Conservation (phyloP, 2,329 filamentous ascomycete species). For the Aspergillus sp. region DNA sequence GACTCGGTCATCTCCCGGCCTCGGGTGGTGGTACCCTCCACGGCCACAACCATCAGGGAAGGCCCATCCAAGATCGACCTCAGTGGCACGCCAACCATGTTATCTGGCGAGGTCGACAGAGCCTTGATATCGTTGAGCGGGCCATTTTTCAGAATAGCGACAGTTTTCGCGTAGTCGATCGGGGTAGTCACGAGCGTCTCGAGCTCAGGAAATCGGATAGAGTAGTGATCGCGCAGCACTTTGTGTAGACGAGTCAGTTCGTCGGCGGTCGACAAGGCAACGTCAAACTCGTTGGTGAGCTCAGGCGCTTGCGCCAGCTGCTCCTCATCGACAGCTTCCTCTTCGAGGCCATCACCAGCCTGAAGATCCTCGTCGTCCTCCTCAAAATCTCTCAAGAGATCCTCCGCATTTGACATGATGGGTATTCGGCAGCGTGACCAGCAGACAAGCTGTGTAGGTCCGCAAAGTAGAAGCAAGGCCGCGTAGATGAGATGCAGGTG, state of each 20-base stretch:
- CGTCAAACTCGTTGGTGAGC: constrained; percentile 76
- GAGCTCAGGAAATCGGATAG: constrained; percentile 86
- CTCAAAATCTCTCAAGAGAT: constrained; percentile 88
- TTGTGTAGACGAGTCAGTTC: constrained; percentile 95
- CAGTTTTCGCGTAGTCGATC: constrained; percentile 92
- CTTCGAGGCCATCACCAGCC: constrained; percentile 62
- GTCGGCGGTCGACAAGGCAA: constrained; percentile 89
- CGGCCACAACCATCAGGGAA: constrained; percentile 90
- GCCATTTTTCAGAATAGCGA: constrained; percentile 88
- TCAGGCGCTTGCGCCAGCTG: constrained; percentile 63
- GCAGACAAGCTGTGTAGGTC: not conserved
- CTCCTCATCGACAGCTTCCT: constrained; percentile 59
- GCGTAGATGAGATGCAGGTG: not conserved
- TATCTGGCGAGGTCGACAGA: constrained; percentile 74
- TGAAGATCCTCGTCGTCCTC: constrained; percentile 73
- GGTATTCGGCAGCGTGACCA: not conserved
- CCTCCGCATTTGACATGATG: constrained; percentile 86
- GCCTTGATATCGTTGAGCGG: constrained; percentile 85
- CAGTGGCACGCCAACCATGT: constrained; percentile 73
- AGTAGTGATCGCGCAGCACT: constrained; percentile 94
- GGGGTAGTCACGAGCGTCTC: constrained; percentile 89
- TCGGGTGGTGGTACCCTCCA: constrained; percentile 88
- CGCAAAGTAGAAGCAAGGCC: not conserved
- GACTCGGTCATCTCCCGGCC: constrained; percentile 74
- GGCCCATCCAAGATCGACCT: constrained; percentile 83